These are phyloP conservation scores for Boehmeria nivea DNA, from an alignment of 306 rosid species.

Conservation along the genomic window DNA sequence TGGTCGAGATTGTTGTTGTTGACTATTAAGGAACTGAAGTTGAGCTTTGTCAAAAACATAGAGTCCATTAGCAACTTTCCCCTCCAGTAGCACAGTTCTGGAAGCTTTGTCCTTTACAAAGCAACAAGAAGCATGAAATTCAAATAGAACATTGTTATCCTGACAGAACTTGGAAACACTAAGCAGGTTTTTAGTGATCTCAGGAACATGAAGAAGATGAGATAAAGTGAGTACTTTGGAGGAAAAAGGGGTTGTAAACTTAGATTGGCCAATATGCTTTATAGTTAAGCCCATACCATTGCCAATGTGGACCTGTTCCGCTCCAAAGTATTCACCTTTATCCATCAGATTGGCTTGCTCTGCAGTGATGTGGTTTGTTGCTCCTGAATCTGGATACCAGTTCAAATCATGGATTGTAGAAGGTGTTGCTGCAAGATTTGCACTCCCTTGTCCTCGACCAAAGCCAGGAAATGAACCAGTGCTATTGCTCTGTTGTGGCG, in stretches of 20 bases:
- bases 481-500: no score
- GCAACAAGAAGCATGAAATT: background rate
- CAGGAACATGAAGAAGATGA: background rate
- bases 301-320: background rate
- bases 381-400: no score
- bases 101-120: constrained; percentile 1
- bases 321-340: background rate
- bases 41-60: background rate
- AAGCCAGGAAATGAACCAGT: no score
- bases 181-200: background rate
- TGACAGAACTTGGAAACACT: background rate
- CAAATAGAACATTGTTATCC: background rate
- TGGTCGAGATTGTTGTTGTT: no score
- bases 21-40: no score
- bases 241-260: background rate
- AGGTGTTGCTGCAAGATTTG: no score
- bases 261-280: background rate
- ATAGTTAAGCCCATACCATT: background rate
- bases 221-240: background rate
- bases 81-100: background rate
- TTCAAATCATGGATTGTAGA: no score
- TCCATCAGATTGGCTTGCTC: no score
- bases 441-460: no score
- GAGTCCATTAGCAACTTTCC: background rate
- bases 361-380: no score